Base-by-base conservation (phyloP, 23 red algal genomes). In the Chondrus crispus region DNA sequence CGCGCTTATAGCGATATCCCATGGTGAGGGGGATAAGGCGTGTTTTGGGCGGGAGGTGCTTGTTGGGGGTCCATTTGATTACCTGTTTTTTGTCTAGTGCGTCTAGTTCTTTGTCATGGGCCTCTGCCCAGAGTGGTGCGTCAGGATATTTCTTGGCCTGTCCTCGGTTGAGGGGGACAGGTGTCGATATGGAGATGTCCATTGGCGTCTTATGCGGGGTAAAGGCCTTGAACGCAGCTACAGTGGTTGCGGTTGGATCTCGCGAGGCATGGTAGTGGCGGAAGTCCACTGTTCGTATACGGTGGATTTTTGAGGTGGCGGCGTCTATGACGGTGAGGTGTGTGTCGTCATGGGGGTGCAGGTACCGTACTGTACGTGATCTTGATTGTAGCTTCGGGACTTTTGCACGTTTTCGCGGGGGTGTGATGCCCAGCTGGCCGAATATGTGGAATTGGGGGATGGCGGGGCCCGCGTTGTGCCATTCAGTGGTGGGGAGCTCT, bases 271-370 rank as follows among this genome's bases (percentile, higher is more conserved):
- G 66, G 29, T 75, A 74, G 29, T 62, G 84, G 5, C 75, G 3
- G 40, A 88, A 88, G 49, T 88, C 84, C 2, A 41, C 33, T 20
- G 64, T 46, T 60, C 84, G 35, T 28, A 77, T 62, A 18, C 32
- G 33, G 37, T 77, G 66, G 45, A 54, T 58, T 9, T 24, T 3
- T 2, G 24, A 26, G 66, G 66, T 88, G 35, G 19, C 8, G 8
- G 68, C 44, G 44, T 88, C 64, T 14, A 70, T 45, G 20, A 88
- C 53, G 24, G 30, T 40, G 9, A 53, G 29, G n/a, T 52, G n/a
- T 18, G 44, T 58, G 28, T 16, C 44, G 30, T 39, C 5, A 20
- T 33, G 11, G 18, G 2, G 8, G 37, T 70, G 46, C 44, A 74
- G 48, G 42, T 75, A 87, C 20, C 82, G 4, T 52, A 58, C 40